A percentile compares a stretch with the other conserved stretches of the same genome.
Evolutionary conservation across 371 early-diverging fungal genomes (phyloP).

Genomic region (Rhizopus arrhizus): DNA sequence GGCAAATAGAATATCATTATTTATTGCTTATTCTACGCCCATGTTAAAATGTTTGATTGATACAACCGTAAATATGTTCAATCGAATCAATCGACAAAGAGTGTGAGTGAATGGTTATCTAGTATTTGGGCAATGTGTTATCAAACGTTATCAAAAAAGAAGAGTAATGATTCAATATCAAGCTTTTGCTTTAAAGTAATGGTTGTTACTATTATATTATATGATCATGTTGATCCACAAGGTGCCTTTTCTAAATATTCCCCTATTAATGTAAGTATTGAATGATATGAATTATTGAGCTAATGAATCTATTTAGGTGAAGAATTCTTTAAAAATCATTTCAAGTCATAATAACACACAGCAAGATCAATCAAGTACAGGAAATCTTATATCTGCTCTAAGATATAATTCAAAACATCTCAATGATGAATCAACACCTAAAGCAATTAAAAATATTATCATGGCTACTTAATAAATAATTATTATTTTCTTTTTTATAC

Average conservation of each 20-base stretch:
- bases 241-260: slow-evolving; percentile 81
- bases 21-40: slow-evolving; percentile 93
- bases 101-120: slow-evolving; percentile 67
- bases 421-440: slow-evolving; percentile 81
- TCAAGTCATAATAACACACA: slow-evolving; percentile 49
- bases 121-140: slow-evolving; percentile 72
- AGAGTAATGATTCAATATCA: slow-evolving; percentile 12
- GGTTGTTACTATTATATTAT: slow-evolving; percentile 86
- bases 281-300: not conserved
- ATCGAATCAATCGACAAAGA: slow-evolving; percentile 44
- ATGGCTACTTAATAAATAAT: slow-evolving; percentile 31
- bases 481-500: not conserved
- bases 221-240: slow-evolving; percentile 85
- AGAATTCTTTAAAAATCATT: slow-evolving; percentile 73
- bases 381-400: slow-evolving; percentile 74
- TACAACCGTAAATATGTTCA: slow-evolving; percentile 64
- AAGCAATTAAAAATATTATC: slow-evolving; percentile 68
- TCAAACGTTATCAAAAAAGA: slow-evolving; percentile 61
- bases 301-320: slow-evolving; percentile 42
- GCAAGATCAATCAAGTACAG: slow-evolving; percentile 51
- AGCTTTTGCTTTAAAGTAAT: slow-evolving; percentile 80
- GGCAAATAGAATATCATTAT: slow-evolving; percentile 91
- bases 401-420: slow-evolving; percentile 82
- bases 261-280: slow-evolving; percentile 69
- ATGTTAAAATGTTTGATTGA: slow-evolving; percentile 89